phyloP scores from a whole-genome alignment of 805 yeast genomes.

The Wickerhamiella siamensis region DNA sequence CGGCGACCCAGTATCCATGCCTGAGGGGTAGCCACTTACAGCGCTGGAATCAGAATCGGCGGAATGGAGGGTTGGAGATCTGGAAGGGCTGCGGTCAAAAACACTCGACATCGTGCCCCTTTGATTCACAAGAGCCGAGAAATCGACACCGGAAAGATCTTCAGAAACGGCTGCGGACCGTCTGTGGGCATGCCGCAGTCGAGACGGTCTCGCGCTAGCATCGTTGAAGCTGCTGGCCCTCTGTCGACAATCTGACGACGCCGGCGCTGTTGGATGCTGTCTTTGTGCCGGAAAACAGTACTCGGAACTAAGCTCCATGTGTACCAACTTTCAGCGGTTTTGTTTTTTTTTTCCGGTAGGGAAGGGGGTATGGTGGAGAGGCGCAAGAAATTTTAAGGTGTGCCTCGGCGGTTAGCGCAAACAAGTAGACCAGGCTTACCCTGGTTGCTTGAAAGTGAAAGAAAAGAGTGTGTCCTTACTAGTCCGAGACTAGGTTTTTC shows the following conservation, averaged over 20 bases:
- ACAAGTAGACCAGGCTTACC: no score
- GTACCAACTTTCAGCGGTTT: no score
- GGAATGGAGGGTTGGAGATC: background rate
- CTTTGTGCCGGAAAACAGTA: conserved; percentile 1
- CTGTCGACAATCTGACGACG: conserved; percentile 2
- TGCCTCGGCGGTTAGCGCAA: no score
- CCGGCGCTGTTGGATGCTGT: conserved; percentile 1
- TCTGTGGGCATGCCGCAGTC: conserved; percentile 16
- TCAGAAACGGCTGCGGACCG: conserved; percentile 22
- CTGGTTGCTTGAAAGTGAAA: no score
- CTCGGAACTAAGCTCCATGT: conserved; percentile 1
- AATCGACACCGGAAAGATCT: conserved; percentile 10
- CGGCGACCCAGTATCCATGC: background rate
- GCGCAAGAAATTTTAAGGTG: no score
- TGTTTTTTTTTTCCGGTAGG: no score
- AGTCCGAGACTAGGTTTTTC: no score
- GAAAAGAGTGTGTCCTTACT: no score
- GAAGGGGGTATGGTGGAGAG: no score
- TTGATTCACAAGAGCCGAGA: background rate
- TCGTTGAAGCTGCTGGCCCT: conserved; percentile 1
- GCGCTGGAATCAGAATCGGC: background rate
- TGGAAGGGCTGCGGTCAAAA: background rate
- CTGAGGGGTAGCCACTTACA: background rate
- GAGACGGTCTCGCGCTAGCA: conserved; percentile 2
- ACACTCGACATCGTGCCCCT: background rate